phyloP scores from a whole-genome alignment of 495 filamentous ascomycete species.

The Neurospora hispaniola region DNA sequence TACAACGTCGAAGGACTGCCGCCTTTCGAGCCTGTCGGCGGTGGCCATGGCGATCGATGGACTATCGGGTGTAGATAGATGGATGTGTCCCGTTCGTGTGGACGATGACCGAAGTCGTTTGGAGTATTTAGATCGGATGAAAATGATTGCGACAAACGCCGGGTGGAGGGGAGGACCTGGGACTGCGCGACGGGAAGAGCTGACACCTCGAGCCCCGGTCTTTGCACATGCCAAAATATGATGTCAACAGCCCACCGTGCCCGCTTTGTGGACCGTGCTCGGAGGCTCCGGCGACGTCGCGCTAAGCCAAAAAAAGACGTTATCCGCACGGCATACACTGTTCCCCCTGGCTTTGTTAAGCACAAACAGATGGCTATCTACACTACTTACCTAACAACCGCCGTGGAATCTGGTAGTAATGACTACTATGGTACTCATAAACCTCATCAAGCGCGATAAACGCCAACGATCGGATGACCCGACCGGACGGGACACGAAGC shows the following conservation, averaged over 20 bases:
- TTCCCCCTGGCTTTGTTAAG: not conserved
- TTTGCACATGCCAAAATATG: not conserved
- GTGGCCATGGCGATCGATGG: conserved; percentile 11
- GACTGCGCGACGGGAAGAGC: not conserved
- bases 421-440: not conserved
- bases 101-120: not conserved
- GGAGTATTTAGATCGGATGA: not conserved
- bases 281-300: not conserved
- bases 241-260: not conserved
- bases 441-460: not conserved
- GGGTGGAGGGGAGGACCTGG: not conserved
- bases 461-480: not conserved
- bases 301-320: not conserved
- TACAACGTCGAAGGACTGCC: conserved; percentile 5
- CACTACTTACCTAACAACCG: no score
- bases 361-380: not conserved
- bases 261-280: not conserved
- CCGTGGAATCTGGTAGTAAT: not conserved
- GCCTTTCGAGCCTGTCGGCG: not conserved
- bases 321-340: not conserved
- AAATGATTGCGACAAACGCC: not conserved
- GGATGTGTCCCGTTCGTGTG: not conserved
- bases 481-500: not conserved
- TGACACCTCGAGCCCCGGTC: not conserved
- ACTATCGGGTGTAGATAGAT: not conserved